phyloP scores from a whole-genome alignment of 176 grass and related monocot species.

The Themeda triandra region DNA sequence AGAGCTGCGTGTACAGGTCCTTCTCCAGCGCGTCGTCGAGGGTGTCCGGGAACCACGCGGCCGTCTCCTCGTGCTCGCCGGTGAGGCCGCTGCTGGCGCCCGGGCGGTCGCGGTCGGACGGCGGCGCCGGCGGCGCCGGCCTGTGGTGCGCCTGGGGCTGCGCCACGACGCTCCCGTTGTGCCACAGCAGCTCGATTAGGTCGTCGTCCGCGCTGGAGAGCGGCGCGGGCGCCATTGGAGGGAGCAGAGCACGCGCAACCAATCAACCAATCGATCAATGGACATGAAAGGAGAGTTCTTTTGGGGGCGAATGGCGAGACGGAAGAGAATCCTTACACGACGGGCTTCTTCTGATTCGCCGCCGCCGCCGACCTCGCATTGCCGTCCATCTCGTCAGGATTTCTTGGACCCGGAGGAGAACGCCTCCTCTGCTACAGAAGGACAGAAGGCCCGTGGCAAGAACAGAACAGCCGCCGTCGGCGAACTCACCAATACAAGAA shows the following conservation, averaged over 20 bases:
- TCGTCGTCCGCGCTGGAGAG: conserved; percentile 20
- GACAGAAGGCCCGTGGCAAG: not conserved
- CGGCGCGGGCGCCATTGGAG: too few species aligned
- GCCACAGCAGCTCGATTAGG: conserved; percentile 80
- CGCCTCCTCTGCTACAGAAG: not conserved
- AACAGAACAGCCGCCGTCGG: not conserved
- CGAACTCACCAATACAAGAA: not conserved
- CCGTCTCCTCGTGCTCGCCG: conserved; percentile 63
- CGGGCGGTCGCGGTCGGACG: not conserved
- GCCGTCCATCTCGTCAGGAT: conserved; percentile 40
- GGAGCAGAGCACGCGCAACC: not conserved
- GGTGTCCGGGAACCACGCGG: conserved; percentile 71
- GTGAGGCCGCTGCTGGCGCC: conserved; percentile 42
- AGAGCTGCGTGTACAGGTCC: conserved; percentile 79
- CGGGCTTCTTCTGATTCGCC: conserved; percentile 31
- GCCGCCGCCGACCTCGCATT: conserved; percentile 29
- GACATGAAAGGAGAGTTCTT: not conserved
- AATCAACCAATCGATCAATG: conserved; percentile 1
- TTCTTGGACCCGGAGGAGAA: not conserved
- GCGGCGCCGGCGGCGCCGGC: not conserved
- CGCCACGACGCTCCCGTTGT: conserved; percentile 68
- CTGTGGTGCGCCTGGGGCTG: conserved; percentile 62
- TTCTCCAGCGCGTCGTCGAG: conserved; percentile 68
- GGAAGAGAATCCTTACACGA: conserved; percentile 25
- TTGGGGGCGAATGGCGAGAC: not conserved